phyloP scores from a whole-genome alignment of 2,329 filamentous ascomycete genomes.

The Verruconis gallopava region DNA sequence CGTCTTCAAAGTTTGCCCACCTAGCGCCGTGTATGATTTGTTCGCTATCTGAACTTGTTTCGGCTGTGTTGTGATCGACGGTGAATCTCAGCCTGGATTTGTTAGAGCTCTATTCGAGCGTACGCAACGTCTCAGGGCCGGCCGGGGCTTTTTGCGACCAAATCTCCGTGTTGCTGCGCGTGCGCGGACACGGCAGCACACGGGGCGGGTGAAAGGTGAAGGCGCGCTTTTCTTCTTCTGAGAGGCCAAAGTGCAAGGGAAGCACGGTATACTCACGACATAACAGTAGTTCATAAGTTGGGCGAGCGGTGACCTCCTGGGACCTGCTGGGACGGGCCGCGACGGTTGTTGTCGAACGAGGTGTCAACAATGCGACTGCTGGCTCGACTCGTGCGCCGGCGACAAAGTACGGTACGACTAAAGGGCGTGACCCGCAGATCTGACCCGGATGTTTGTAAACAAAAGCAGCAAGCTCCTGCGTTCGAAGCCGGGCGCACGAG shows the following conservation, averaged over 20 bases:
- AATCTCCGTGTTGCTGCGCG: not conserved
- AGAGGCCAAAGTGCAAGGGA: not conserved
- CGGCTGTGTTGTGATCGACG: conserved; percentile 2
- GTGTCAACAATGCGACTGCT: not conserved
- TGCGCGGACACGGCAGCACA: not conserved
- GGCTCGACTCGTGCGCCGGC: not conserved
- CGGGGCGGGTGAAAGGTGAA: not conserved
- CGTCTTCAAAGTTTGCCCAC: not conserved
- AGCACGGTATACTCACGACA: conserved; percentile 3
- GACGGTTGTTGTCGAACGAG: not conserved
- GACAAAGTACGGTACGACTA: not conserved
- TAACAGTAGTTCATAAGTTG: conserved; percentile 1
- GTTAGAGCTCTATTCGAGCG: not conserved
- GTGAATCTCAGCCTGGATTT: conserved; percentile 7
- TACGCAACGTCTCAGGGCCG: not conserved
- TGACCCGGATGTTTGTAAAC: conserved; percentile 2
- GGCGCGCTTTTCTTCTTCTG: not conserved
- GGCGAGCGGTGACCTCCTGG: conserved; percentile 1
- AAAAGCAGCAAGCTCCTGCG: not conserved
- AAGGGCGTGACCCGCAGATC: not conserved
- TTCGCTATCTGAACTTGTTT: conserved; percentile 5
- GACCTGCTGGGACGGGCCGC: not conserved
- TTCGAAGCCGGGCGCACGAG: not conserved
- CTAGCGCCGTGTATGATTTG: conserved; percentile 4
- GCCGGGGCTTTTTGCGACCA: not conserved